Percentiles rank a stretch among this genome's conserved stretches.
These are phyloP conservation scores for Pyrenophora seminiperda DNA, from an alignment of 2,329 filamentous ascomycete genomes.

Conservation along the genomic window DNA sequence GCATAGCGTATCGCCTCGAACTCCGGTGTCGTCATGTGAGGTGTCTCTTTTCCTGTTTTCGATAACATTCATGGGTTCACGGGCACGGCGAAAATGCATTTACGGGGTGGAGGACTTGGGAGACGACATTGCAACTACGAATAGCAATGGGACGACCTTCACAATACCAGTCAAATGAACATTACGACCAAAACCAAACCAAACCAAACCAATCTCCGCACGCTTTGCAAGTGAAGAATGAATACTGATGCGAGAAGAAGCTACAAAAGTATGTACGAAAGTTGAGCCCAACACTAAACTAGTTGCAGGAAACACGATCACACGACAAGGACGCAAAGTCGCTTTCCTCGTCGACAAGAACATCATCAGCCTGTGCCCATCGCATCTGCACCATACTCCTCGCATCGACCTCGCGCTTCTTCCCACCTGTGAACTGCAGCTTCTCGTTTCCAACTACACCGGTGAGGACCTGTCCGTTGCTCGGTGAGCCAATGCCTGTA, in stretches of 20 bases:
- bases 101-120: slow-evolving; percentile 44
- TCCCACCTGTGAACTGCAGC: slow-evolving; percentile 46
- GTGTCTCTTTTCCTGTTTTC: slow-evolving; percentile 47
- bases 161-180: slow-evolving; percentile 43
- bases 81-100: slow-evolving; percentile 50
- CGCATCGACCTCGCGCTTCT: slow-evolving; percentile 28
- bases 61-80: slow-evolving; percentile 48
- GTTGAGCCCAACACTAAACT: not conserved
- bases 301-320: slow-evolving; percentile 31
- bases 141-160: slow-evolving; percentile 46
- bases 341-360: slow-evolving; percentile 24
- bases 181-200: slow-evolving; percentile 34
- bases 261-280: slow-evolving; percentile 9
- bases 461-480: slow-evolving; percentile 54
- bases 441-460: slow-evolving; percentile 58
- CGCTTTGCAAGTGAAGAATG: not conserved
- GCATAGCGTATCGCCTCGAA: slow-evolving; percentile 96
- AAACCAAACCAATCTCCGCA: not conserved
- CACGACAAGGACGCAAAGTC: slow-evolving; percentile 31
- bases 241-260: not conserved
- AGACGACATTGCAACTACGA: slow-evolving; percentile 42
- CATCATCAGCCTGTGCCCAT: slow-evolving; percentile 36
- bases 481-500: slow-evolving; percentile 51
- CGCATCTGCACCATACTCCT: slow-evolving; percentile 37
- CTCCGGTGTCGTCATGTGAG: slow-evolving; percentile 99